Base-by-base conservation (phyloP, 306 rosid species). In the Sicyos edulis region DNA sequence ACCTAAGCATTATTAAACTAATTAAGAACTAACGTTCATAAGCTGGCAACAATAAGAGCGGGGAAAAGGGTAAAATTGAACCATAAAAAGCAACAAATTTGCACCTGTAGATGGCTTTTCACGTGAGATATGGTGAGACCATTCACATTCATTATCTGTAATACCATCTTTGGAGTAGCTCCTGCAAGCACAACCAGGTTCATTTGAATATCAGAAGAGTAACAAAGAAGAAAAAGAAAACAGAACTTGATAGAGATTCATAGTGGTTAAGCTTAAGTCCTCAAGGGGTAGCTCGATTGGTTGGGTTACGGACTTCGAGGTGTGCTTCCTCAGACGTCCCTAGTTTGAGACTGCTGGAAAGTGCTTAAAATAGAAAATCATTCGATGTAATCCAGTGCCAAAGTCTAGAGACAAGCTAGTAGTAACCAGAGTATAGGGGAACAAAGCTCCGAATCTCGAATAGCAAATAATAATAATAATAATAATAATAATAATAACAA, bases 101-200 rank as follows among this genome's bases (percentile, higher is more conserved):
- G 78, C 32, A 91, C 98, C 96, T 92, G 98, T 76, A 92, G 98
- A 80, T 92, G 98, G 80, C 98, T 90, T 80, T 92, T 92, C 20
- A 92, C 89, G 81, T 90, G 98, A 82, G 96, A 79, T 82, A 92
- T 79, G 42, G 88, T 88, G 5, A 92, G 88, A 65, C 88, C 91
- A 37, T 72, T 86, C 74, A 87, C 90, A 80, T 88, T 81, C 98
- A 92, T 92, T 26, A 87, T 80, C 77, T 84, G 87, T 58, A 88
- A 60, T 62, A 92, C 76, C 85, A 83, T 59, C 88, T 90, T 92
- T 58, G 98, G 96, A 3, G 98, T 87, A 26, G 96, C 96, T 84
- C 91, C 98, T 92, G 78, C 14, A 73, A 69, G 52, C 19, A 65
- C 32, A 15, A 65, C 54, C 54, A 44, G 71, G 5, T 44, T 65